Evolutionary conservation across 2,329 filamentous ascomycete species (phyloP).

Genomic region (Zasmidium angulare): DNA sequence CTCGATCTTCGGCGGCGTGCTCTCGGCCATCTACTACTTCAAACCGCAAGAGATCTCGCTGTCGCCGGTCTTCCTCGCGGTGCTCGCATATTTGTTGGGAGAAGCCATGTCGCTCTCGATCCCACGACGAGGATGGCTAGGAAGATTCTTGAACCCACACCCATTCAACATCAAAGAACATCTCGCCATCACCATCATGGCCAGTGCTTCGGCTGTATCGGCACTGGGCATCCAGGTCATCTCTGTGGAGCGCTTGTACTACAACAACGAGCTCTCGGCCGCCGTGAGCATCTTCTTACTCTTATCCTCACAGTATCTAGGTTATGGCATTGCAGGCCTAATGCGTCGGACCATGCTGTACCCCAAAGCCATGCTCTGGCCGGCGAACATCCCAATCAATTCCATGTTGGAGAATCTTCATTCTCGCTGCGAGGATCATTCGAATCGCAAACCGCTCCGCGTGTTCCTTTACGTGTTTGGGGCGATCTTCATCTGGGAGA

Average conservation of each 20-base stretch:
- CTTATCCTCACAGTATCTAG: conserved; percentile 51
- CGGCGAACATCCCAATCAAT: conserved; percentile 38
- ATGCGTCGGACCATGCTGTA: conserved; percentile 48
- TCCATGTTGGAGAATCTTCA: conserved; percentile 44
- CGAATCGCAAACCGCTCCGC: conserved; percentile 41
- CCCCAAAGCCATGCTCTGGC: conserved; percentile 53
- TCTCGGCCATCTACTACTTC: conserved; percentile 50
- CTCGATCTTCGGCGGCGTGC: conserved; percentile 33
- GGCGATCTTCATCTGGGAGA: conserved; percentile 48
- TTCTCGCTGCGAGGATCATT: conserved; percentile 29
- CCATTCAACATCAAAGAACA: conserved; percentile 38
- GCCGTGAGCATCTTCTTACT: conserved; percentile 46
- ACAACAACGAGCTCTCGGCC: conserved; percentile 41
- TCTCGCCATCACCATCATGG: conserved; percentile 46
- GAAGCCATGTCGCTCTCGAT: conserved; percentile 40
- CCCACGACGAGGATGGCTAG: conserved; percentile 33
- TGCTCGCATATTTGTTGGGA: conserved; percentile 47
- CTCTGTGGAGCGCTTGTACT: conserved; percentile 50
- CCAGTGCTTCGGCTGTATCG: conserved; percentile 38
- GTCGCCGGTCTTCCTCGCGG: conserved; percentile 46
- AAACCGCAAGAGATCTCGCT: conserved; percentile 49
- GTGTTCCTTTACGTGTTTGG: conserved; percentile 44
- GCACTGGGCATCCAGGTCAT: conserved; percentile 43
- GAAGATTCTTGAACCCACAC: conserved; percentile 42
- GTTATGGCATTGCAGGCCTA: conserved; percentile 52